Evolutionary conservation across 192 early-diverging fungal species (phyloP).

Genomic region (Coemansia sp.): DNA sequence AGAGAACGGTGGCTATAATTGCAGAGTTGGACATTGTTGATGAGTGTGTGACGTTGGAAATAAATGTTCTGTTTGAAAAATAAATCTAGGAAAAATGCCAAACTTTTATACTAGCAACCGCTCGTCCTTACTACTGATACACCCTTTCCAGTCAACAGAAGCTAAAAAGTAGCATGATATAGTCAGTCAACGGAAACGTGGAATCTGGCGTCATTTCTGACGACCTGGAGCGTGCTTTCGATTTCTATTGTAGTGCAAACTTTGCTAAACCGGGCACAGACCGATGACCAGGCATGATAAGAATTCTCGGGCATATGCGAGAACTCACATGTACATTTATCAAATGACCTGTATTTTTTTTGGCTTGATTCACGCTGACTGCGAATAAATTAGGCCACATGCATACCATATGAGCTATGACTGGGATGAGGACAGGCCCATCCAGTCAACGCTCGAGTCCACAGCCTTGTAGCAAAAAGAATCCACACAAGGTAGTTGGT

Average conservation of each 20-base stretch:
- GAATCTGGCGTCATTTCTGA: no score
- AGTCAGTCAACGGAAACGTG: no score
- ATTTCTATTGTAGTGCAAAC: neutral
- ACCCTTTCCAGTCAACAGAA: neutral
- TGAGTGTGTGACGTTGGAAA: neutral
- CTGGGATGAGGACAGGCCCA: neutral
- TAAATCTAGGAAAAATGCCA: neutral
- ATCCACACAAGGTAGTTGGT: no score
- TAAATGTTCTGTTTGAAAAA: neutral
- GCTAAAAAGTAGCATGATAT: neutral
- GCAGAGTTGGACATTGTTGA: neutral
- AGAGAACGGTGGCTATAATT: neutral
- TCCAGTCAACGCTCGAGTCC: neutral
- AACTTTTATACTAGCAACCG: neutral
- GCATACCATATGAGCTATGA: neutral
- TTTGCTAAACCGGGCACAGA: neutral
- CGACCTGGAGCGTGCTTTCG: neutral
- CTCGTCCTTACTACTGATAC: neutral
- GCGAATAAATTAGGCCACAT: neutral
- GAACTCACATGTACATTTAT: neutral
- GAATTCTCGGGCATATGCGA: neutral
- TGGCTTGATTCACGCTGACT: neutral
- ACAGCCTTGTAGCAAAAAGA: no score
- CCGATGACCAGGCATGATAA: neutral
- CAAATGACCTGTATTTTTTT: neutral